Conservation (phyloP, 192 early-diverging fungal species). For the Nowakowskiella sp. region DNA sequence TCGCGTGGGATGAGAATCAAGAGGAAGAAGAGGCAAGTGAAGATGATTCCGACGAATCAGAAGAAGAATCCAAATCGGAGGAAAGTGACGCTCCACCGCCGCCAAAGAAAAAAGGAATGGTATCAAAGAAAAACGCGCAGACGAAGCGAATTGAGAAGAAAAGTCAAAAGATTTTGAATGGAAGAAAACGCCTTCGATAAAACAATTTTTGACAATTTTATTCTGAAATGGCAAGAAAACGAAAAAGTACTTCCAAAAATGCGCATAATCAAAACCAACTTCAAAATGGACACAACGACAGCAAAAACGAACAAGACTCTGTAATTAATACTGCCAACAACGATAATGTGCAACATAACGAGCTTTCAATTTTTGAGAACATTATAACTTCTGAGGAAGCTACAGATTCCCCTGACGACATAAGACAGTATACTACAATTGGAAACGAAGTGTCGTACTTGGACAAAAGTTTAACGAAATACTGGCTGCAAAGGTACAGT, state of each 20-base stretch:
- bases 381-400: too few relatives aligned
- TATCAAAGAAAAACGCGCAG: conserved; percentile 1
- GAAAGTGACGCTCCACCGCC: neutral
- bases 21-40: conserved; percentile 1
- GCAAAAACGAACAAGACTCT: too few relatives aligned
- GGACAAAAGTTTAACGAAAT: conserved; percentile 52
- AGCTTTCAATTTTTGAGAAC: too few relatives aligned
- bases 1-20: too few relatives aligned
- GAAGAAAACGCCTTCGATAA: conserved; percentile 3
- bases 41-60: neutral
- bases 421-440: too few relatives aligned
- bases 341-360: too few relatives aligned
- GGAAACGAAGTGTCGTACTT: too few relatives aligned
- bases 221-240: neutral
- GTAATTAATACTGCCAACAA: too few relatives aligned
- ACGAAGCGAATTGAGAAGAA: too few relatives aligned
- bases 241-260: neutral
- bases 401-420: too few relatives aligned
- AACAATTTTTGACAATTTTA: neutral
- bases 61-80: neutral
- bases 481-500: conserved; percentile 75
- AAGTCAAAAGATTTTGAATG: too few relatives aligned
- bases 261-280: neutral
- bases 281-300: too few relatives aligned
- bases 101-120: conserved; percentile 4